phyloP scores from a whole-genome alignment of 2,329 filamentous ascomycete genomes.

The Thelonectria blattea region DNA sequence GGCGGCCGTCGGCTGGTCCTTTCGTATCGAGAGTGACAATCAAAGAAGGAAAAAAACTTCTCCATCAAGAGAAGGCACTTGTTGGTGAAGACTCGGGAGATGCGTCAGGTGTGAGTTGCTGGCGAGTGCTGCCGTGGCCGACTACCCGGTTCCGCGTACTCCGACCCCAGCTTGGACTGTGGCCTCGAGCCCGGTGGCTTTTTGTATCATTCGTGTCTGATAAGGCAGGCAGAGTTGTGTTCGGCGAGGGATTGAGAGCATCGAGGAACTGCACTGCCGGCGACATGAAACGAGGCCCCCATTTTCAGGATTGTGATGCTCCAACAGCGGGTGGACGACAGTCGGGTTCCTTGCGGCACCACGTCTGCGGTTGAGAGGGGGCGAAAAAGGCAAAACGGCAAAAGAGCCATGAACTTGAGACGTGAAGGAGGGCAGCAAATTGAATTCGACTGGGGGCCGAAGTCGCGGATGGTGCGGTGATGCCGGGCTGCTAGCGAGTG shows the following conservation, averaged over 20 bases:
- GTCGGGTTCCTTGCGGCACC: slow-evolving; percentile 1
- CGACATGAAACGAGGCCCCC: slow-evolving; percentile 11
- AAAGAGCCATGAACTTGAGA: slow-evolving; percentile 22
- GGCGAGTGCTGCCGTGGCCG: slow-evolving; percentile 8
- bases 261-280: not conserved
- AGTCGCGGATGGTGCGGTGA: slow-evolving; percentile 22
- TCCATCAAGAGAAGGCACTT: slow-evolving; percentile 8
- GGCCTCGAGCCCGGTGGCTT: slow-evolving; percentile 6
- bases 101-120: slow-evolving; percentile 18
- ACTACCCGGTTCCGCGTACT: slow-evolving; percentile 17
- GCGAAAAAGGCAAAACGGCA: not conserved
- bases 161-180: not conserved
- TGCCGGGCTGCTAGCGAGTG: slow-evolving; percentile 28
- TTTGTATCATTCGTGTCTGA: not conserved
- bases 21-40: slow-evolving; percentile 18
- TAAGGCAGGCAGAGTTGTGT: not conserved
- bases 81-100: slow-evolving; percentile 6
- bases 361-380: slow-evolving; percentile 8
- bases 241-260: not conserved
- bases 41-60: not conserved
- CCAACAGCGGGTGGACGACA: not conserved
- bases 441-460: slow-evolving; percentile 27
- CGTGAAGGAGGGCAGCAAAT: slow-evolving; percentile 32
- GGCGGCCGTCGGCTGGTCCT: not conserved
- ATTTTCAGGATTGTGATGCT: not conserved